Evolutionary conservation across 805 yeast species (phyloP).

Genomic region (Yamadazyma philogaea): DNA sequence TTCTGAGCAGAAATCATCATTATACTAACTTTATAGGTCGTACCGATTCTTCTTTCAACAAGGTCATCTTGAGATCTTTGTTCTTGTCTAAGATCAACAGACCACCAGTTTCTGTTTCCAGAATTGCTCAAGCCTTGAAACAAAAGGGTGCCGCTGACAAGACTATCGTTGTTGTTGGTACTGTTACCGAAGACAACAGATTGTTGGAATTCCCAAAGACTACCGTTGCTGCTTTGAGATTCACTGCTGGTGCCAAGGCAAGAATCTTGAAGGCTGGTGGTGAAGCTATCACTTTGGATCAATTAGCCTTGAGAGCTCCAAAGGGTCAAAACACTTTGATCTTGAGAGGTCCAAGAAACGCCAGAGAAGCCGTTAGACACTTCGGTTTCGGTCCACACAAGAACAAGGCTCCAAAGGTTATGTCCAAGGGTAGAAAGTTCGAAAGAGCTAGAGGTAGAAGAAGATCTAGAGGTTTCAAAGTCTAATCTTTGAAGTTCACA

Average conservation of each 20-base stretch:
- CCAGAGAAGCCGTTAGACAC: constrained; percentile 99
- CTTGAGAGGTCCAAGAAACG: constrained; percentile 97
- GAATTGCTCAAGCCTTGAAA: constrained; percentile 78
- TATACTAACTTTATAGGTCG: constrained; percentile 64
- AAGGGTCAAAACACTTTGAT: constrained; percentile 98
- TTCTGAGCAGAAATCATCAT: constrained; percentile 42
- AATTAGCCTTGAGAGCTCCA: constrained; percentile 98
- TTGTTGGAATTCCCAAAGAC: constrained; percentile 91
- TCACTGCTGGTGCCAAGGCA: constrained; percentile 99
- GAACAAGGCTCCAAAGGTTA: constrained; percentile 98
- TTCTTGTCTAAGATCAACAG: constrained; percentile 98
- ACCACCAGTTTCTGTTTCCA: constrained; percentile 97
- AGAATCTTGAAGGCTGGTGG: constrained; percentile 98
- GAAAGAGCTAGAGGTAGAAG: constrained; percentile 99
- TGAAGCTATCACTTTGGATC: constrained; percentile 98
- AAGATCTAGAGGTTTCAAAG: constrained; percentile 99
- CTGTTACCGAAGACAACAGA: constrained; percentile 98
- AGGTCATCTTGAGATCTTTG: constrained; percentile 88
- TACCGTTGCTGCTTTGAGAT: constrained; percentile 98
- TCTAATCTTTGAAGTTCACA: constrained; percentile 48
- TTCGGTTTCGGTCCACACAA: constrained; percentile 99
- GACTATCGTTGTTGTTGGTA: constrained; percentile 97
- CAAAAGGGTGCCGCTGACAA: constrained; percentile 83
- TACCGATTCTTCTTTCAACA: constrained; percentile 99
- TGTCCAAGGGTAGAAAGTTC: constrained; percentile 98